Conservation (phyloP, 345 rosid genomes). For the Populus ilicifolia region DNA sequence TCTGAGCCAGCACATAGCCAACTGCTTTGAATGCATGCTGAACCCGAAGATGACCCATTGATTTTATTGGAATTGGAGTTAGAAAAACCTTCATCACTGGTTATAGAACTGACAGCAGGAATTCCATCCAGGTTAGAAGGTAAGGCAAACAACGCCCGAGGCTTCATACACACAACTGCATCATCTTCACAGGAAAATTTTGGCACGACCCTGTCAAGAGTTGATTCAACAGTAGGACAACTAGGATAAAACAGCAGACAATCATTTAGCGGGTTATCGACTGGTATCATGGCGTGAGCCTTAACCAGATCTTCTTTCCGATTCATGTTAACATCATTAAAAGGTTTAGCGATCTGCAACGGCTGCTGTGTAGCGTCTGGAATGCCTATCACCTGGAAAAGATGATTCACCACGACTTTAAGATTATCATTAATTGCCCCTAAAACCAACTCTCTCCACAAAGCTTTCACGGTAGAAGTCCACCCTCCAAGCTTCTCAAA, state of each 20-base stretch:
- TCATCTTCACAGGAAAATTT: constrained; percentile 19
- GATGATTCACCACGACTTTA: constrained; percentile 23
- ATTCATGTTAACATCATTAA: background rate
- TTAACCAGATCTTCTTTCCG: constrained; percentile 12
- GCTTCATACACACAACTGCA: constrained; percentile 8
- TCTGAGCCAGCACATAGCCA: constrained; percentile 45
- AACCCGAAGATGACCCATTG: background rate
- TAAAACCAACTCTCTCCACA: constrained; percentile 42
- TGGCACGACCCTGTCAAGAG: constrained; percentile 18
- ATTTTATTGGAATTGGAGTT: constrained; percentile 15
- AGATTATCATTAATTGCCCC: constrained; percentile 51
- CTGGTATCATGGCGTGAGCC: background rate
- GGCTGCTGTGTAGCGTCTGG: constrained; percentile 5
- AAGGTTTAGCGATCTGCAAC: constrained; percentile 13
- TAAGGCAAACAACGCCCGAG: constrained; percentile 23
- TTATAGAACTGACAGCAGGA: constrained; percentile 15
- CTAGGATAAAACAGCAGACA: background rate
- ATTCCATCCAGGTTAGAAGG: constrained; percentile 23
- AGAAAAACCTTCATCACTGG: constrained; percentile 17
- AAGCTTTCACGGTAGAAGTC: constrained; percentile 39
- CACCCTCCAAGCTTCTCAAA: constrained; percentile 48
- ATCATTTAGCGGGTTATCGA: background rate
- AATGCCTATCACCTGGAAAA: constrained; percentile 21
- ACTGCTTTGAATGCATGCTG: constrained; percentile 2
- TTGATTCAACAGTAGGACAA: background rate